Evolutionary conservation across 495 filamentous ascomycete genomes (phyloP).

Genomic region (Entonaema liquescens): DNA sequence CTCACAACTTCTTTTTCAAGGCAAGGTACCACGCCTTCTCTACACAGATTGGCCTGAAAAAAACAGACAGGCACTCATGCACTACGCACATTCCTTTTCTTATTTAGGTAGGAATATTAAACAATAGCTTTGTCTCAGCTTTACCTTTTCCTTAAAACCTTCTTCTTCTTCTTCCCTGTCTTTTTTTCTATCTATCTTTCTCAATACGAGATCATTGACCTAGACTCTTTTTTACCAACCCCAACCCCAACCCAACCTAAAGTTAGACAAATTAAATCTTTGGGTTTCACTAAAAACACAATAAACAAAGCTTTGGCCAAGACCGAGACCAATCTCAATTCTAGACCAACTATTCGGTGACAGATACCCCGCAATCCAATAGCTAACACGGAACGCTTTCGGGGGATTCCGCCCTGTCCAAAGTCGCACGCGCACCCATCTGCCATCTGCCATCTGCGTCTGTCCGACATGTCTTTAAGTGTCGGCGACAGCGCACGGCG

Average conservation of each 20-base stretch:
- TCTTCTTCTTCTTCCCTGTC: conserved; percentile 13
- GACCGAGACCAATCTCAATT: neutral
- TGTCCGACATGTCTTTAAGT: conserved; percentile 56
- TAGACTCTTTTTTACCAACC: conserved; percentile 2
- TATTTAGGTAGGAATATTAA: conserved; percentile 33
- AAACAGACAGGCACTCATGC: neutral
- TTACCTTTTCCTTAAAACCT: conserved; percentile 10
- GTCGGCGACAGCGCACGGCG: conserved; percentile 67
- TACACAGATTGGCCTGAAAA: neutral
- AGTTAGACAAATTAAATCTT: conserved; percentile 1
- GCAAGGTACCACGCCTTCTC: conserved; percentile 24
- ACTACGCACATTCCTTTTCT: conserved; percentile 20
- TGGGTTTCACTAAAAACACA: conserved; percentile 9
- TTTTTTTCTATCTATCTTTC: conserved; percentile 5
- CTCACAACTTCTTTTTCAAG: conserved; percentile 21
- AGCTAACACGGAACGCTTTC: conserved; percentile 6
- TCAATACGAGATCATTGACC: conserved; percentile 4
- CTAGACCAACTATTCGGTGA: conserved; percentile 7
- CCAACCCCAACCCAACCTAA: conserved; percentile 5
- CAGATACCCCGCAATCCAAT: conserved; percentile 27
- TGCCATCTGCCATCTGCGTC: neutral
- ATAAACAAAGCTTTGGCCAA: conserved; percentile 17
- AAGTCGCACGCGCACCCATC: conserved; percentile 1
- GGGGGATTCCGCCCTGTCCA: conserved; percentile 17
- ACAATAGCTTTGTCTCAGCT: conserved; percentile 33